Evolutionary conservation across 192 early-diverging fungal species (phyloP).

Genomic region (Gorgonomyces haynaldii): DNA sequence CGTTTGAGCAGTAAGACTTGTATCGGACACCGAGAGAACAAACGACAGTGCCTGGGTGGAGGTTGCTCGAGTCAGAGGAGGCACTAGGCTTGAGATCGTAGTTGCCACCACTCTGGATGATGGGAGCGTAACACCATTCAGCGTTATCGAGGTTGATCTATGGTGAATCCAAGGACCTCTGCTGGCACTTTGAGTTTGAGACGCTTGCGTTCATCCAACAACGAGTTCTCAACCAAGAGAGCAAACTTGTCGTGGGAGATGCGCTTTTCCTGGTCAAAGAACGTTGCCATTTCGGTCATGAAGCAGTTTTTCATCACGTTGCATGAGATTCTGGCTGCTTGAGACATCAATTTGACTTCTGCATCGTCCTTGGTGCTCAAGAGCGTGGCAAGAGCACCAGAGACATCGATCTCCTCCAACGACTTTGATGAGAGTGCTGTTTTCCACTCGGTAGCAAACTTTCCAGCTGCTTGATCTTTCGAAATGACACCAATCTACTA

Average conservation of each 20-base stretch:
- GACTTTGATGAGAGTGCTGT: slow-evolving; percentile 36
- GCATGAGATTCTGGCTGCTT: slow-evolving; percentile 62
- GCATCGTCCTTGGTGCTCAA: slow-evolving; percentile 87
- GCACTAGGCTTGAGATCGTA: slow-evolving; percentile 81
- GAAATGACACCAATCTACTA: slow-evolving; percentile 61
- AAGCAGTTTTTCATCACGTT: slow-evolving; percentile 77
- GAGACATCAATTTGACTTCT: slow-evolving; percentile 43
- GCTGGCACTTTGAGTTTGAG: slow-evolving; percentile 55
- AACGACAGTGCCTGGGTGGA: slow-evolving; percentile 83
- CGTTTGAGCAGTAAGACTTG: slow-evolving; percentile 88
- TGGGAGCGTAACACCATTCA: slow-evolving; percentile 88
- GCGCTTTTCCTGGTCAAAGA: slow-evolving; percentile 79
- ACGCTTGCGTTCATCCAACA: slow-evolving; percentile 55
- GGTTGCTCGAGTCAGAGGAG: slow-evolving; percentile 50
- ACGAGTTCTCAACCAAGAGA: slow-evolving; percentile 50
- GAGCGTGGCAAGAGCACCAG: slow-evolving; percentile 51
- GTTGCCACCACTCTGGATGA: slow-evolving; percentile 90
- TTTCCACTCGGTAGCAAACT: slow-evolving; percentile 71
- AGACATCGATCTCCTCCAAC: slow-evolving; percentile 63
- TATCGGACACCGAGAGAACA: slow-evolving; percentile 91
- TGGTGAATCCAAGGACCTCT: slow-evolving; percentile 37
- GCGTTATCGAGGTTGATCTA: slow-evolving; percentile 47
- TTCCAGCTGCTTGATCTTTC: slow-evolving; percentile 66
- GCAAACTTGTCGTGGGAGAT: slow-evolving; percentile 77
- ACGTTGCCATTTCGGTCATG: slow-evolving; percentile 67